Percentiles rank a stretch among this genome's conserved stretches.
Conservation (phyloP, 768 basidiomycete species). For the Pulveroboletus sp. region DNA sequence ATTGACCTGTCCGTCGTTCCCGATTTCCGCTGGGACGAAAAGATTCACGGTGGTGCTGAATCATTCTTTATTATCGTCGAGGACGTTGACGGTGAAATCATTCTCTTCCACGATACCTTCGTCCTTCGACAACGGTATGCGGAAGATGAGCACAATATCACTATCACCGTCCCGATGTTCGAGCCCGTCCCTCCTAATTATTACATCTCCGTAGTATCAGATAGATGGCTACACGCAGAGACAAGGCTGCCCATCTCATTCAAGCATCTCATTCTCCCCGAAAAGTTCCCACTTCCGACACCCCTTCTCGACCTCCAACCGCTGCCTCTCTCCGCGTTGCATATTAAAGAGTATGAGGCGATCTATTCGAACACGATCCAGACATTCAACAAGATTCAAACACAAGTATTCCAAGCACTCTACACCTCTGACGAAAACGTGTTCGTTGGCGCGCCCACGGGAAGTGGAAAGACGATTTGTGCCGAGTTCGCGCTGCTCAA, state of each 20-base stretch:
- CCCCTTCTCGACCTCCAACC: constrained; percentile 89
- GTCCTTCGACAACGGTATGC: constrained; percentile 88
- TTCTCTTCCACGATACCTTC: constrained; percentile 93
- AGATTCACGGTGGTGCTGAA: constrained; percentile 83
- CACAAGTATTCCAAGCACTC: constrained; percentile 96
- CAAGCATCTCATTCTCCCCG: constrained; percentile 95
- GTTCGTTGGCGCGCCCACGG: constrained; percentile 94
- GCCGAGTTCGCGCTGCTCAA: constrained; percentile 94
- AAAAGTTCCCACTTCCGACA: constrained; percentile 92
- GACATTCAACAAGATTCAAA: constrained; percentile 98
- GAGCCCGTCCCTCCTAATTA: constrained; percentile 98
- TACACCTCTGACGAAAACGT: constrained; percentile 97
- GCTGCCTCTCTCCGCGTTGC: constrained; percentile 83
- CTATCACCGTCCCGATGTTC: constrained; percentile 92
- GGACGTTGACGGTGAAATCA: constrained; percentile 94
- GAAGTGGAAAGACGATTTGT: constrained; percentile 95
- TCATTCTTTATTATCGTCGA: constrained; percentile 93
- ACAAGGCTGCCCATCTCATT: constrained; percentile 94
- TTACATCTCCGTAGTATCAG: constrained; percentile 92
- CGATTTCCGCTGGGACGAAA: constrained; percentile 99
- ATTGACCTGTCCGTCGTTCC: constrained; percentile 92
- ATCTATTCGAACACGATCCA: constrained; percentile 78
- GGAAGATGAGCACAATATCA: constrained; percentile 90
- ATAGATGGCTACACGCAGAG: constrained; percentile 94
- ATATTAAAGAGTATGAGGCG: constrained; percentile 88